Base-by-base conservation (phyloP, 352 stramenopile species). In the Achlya hypogyna region DNA sequence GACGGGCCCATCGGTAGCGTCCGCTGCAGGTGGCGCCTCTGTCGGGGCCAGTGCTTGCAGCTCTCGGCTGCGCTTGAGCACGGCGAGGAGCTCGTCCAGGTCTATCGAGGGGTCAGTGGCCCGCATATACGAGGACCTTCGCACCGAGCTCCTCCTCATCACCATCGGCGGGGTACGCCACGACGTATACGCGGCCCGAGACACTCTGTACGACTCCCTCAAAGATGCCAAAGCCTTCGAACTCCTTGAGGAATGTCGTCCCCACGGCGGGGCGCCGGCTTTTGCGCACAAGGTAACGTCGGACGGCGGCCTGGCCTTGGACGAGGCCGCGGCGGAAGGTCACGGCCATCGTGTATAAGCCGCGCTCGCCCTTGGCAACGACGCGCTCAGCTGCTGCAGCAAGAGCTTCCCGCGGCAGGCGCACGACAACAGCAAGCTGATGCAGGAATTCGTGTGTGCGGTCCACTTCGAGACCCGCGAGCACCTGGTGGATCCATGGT, bases 401-500 rank as follows among this genome's bases (percentile, higher is more conserved):
- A n/a, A 83, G 75, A 52, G 88, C 89, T 3, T 75, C 75, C 62
- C 84, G 71, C 1, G 69, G 25, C 2, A 82, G 78, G 63, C 75
- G 75, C 74, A 76, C 87, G 10, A 89, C 78, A 8, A 84, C 69
- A 34, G 76, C 88, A 1, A 94, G 72, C 59, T 94, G 85, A 18
- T 81, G 69, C 9, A 94, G 67, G 52, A 92, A 92, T 62, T 90
- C 75, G 31, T 84, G 78, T 6, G 85, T 92, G 45, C 90, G 77
- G 28, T 79, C 62, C 0, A 94, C 78, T 0, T 72, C 72, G 0
- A 90, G 63, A 10, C 85, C 85, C 14, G 85, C 83, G 5, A 94
- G 75, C 14, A 58, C 60, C 60, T 67, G 34, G 25, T 5, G n/a
- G 60, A 5, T 4, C 5, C 14, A 12, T 67, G 5, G 6, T 34